Percentiles rank a stretch among this genome's conserved stretches.
Evolutionary conservation across 2,329 filamentous ascomycete genomes (phyloP).

Genomic region (Boeremia lycopersici): DNA sequence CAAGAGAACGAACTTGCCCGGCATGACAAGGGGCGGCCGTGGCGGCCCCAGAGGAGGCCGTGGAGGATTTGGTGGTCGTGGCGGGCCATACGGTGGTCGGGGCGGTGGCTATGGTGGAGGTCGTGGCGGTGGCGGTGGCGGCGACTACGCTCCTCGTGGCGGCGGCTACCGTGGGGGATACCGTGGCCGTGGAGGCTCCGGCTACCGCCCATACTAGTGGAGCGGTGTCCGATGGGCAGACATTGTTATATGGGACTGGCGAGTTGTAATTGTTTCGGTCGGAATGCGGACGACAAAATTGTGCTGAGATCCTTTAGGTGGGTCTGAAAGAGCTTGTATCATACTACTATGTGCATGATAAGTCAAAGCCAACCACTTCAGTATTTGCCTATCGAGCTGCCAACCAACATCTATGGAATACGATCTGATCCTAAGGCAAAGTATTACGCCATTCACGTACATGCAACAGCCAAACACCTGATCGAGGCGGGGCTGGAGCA

Average conservation of each 20-base stretch:
- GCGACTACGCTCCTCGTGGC: slow-evolving; percentile 54
- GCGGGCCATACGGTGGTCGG: slow-evolving; percentile 53
- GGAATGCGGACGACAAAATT: neutral
- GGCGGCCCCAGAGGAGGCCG: slow-evolving; percentile 61
- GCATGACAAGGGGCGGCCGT: slow-evolving; percentile 83
- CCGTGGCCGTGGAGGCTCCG: slow-evolving; percentile 38
- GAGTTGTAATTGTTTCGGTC: neutral
- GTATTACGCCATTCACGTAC: too few relatives aligned
- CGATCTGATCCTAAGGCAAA: too few relatives aligned
- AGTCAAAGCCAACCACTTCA: neutral
- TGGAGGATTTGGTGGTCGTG: slow-evolving; percentile 54
- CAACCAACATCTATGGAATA: too few relatives aligned
- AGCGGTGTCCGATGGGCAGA: neutral
- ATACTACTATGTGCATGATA: neutral
- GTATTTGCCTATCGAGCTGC: too few relatives aligned
- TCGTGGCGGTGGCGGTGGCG: slow-evolving; percentile 51
- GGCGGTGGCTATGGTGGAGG: slow-evolving; percentile 41
- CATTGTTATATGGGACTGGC: slow-evolving; percentile 16
- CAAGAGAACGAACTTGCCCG: slow-evolving; percentile 95
- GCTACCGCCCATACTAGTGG: slow-evolving; percentile 40
- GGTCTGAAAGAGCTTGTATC: slow-evolving; percentile 1
- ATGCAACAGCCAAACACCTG: too few relatives aligned
- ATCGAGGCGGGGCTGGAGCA: too few relatives aligned
- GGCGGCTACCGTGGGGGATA: slow-evolving; percentile 51
- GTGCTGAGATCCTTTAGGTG: neutral